Conservation (phyloP, 2,329 filamentous ascomycete species). For the Penicillium sp. region DNA sequence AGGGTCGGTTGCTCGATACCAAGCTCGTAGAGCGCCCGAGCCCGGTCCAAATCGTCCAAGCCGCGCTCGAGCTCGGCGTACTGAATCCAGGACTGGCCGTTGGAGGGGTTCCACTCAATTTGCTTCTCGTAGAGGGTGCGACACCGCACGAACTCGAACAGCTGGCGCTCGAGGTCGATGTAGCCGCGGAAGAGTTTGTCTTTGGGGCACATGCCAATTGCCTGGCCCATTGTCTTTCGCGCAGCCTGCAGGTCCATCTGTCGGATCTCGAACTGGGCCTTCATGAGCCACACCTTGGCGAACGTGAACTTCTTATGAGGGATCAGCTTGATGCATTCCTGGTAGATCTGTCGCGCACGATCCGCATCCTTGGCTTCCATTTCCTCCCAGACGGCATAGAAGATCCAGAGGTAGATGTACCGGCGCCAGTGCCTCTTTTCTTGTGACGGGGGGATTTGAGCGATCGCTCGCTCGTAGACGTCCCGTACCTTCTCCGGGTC, state of each 20-base stretch:
- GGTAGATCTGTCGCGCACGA: slow-evolving; percentile 84
- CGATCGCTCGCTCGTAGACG: slow-evolving; percentile 91
- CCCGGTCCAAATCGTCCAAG: slow-evolving; percentile 83
- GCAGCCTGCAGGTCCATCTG: slow-evolving; percentile 77
- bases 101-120: slow-evolving; percentile 85
- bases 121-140: slow-evolving; percentile 91
- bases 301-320: slow-evolving; percentile 98
- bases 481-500: slow-evolving; percentile 83
- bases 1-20: slow-evolving; percentile 77
- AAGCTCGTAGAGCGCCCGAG: slow-evolving; percentile 87
- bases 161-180: slow-evolving; percentile 84
- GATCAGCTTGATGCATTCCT: slow-evolving; percentile 79
- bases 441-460: slow-evolving; percentile 89
- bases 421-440: slow-evolving; percentile 97
- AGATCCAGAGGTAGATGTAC: slow-evolving; percentile 97
- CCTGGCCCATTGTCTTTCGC: slow-evolving; percentile 82
- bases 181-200: slow-evolving; percentile 94
- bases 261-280: slow-evolving; percentile 88
- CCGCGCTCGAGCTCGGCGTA: slow-evolving; percentile 92
- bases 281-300: slow-evolving; percentile 92
- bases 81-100: slow-evolving; percentile 92
- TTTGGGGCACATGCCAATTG: slow-evolving; percentile 93
- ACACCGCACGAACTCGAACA: slow-evolving; percentile 92
- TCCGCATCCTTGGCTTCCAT: slow-evolving; percentile 74
- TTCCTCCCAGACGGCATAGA: slow-evolving; percentile 96